Base-by-base conservation (phyloP, 768 basidiomycete genomes). In the Panaeolus cyanescens region DNA sequence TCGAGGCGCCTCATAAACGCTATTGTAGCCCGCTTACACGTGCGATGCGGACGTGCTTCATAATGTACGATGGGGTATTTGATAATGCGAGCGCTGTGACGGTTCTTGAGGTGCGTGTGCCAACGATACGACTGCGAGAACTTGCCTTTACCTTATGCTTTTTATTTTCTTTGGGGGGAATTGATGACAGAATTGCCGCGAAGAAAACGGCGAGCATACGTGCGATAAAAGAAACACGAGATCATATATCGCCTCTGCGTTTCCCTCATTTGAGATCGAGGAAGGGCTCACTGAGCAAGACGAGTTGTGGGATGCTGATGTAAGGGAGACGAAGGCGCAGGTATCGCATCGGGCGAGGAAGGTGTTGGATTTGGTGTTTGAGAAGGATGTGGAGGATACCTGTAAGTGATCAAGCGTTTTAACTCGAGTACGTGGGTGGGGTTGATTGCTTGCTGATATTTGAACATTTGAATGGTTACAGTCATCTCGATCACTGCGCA, bases 401-500 rank as follows among this genome's bases (percentile, higher is more conserved):
- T 61, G 60, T 61, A 45, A 5, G 53, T 54, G 28, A 22, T 17
- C 30, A 19, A n/a, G 15, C 53, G 20, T 6, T 50, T 50, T 28
- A 12, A 5, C 15, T 50, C 25, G 45, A 12, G 13, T 28, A 28
- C 4, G 1, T 3, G 39, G 12, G n/a, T n/a, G n/a, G n/a, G n/a
- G n/a, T n/a, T n/a, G n/a, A n/a, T n/a, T n/a, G n/a, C n/a, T n/a
- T n/a, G n/a, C n/a, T n/a, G n/a, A n/a, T n/a, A n/a, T n/a, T n/a
- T n/a, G n/a, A n/a, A n/a, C n/a, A n/a, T n/a, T 30, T 4, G 25
- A n/a, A 25, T 45, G 59, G 17, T 54, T 56, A 37, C n/a, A 91
- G 90, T 83, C 64, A 81, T 91, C 17, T 86, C 88, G 4, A 81
- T 91, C 60, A 89, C 88, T 1, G 82, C 85, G 1, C 91, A 92